Evolutionary conservation across 169 alveolate species (phyloP), one percentile per base, ranked within the genome.

Genomic region (Eimeria brunetti): DNA sequence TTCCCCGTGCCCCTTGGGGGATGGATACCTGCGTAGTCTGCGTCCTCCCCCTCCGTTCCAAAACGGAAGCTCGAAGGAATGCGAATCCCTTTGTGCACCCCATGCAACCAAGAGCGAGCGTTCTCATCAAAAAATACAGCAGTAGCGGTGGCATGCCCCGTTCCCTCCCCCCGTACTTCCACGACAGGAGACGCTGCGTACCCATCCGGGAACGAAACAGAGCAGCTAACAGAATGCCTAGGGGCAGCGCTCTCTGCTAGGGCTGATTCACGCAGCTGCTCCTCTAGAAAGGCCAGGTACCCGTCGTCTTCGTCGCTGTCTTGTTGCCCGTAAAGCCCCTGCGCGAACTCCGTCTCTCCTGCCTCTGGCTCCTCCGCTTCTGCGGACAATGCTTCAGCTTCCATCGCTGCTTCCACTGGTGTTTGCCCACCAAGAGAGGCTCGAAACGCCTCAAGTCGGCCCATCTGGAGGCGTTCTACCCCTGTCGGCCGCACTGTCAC

Each of bases 21-120:
- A 30, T 86, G 92, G 51, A 86, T 86, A 62, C 24, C 64, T 3
- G 92, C 92, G 44, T 86, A 86, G 51, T 86, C 92, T 24, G 81
- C 92, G 30, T 41, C 83, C n/a, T 81, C 6, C 33, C 64, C 92
- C 24, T 41, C 80, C 20, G 56, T 8, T 36, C 62, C 92, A 38
- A 86, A 86, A 27, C 62, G 41, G 64, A 86, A 86, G 16, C 58
- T 86, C 8, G 92, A 86, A 2, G 92, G 92, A 36, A 86, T 22
- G 4, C 11, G 0, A 41, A 86, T 27, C 12, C 36, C 36, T 2
- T 18, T 56, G 33, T 36, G 0, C 24, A 60, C 36, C 51, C 92
- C 92, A 20, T 86, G 81, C 33, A 62, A 6, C 78, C 81, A 60
- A 44, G 0, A 60, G 22, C 64, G 64, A 12, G 62, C 81, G 53